Percentiles rank a stretch among this genome's conserved stretches.
Conservation (phyloP, 805 yeast species). For the Saccharomycopsis vini region DNA sequence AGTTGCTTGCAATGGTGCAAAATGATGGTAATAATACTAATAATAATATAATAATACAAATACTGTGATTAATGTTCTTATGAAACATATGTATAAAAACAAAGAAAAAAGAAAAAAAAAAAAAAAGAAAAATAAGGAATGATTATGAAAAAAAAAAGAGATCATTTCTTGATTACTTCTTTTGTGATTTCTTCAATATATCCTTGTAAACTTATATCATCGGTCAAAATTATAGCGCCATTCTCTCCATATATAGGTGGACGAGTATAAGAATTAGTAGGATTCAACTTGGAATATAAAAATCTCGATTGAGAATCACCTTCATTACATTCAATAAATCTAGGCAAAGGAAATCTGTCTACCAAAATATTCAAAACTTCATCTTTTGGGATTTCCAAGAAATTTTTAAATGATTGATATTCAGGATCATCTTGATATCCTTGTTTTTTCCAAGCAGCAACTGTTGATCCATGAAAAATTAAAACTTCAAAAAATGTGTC, state of each 20-base stretch:
- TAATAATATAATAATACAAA: too few species aligned
- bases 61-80: too few species aligned
- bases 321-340: constrained; percentile 94
- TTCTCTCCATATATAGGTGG: constrained; percentile 36
- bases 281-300: constrained; percentile 88
- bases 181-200: constrained; percentile 16
- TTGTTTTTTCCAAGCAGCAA: constrained; percentile 93
- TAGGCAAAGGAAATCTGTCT: constrained; percentile 94
- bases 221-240: constrained; percentile 28
- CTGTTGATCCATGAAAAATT: constrained; percentile 89
- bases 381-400: constrained; percentile 79
- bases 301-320: constrained; percentile 99
- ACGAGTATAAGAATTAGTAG: constrained; percentile 75
- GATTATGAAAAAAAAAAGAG: too few species aligned
- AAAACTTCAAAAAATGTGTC: constrained; percentile 96
- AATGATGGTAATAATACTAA: too few species aligned
- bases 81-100: too few species aligned
- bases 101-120: too few species aligned
- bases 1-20: too few species aligned
- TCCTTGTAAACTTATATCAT: constrained; percentile 18
- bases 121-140: too few species aligned
- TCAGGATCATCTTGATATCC: constrained; percentile 90
- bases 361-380: constrained; percentile 89
- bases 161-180: constrained; percentile 7
- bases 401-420: constrained; percentile 76